Evolutionary conservation across 1,284 basidiomycete genomes (phyloP).

Genomic region (Naganishia sp.): DNA sequence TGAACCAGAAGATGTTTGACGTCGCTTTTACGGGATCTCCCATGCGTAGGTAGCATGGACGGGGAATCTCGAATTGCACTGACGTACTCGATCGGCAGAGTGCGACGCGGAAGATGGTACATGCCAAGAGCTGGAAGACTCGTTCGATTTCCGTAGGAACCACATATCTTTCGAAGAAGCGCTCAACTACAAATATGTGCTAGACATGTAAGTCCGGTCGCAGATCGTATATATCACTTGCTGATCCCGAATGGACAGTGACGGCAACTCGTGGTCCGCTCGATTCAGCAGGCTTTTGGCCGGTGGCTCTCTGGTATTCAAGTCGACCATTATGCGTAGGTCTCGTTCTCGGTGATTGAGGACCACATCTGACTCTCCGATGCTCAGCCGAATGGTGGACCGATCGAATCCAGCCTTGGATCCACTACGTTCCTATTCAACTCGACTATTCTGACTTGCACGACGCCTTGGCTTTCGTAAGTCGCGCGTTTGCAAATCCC

Average conservation of each 20-base stretch:
- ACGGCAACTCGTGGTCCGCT: slow-evolving; percentile 71
- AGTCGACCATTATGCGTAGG: slow-evolving; percentile 47
- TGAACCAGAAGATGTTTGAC: slow-evolving; percentile 67
- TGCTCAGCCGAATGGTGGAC: slow-evolving; percentile 54
- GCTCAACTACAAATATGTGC: slow-evolving; percentile 43
- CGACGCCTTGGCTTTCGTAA: slow-evolving; percentile 48
- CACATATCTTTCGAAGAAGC: slow-evolving; percentile 40
- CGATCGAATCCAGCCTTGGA: slow-evolving; percentile 55
- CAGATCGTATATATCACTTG: not conserved
- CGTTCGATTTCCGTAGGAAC: slow-evolving; percentile 38
- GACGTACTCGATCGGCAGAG: slow-evolving; percentile 34
- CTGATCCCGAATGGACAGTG: slow-evolving; percentile 38
- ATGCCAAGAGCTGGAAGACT: slow-evolving; percentile 42
- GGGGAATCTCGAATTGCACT: not conserved
- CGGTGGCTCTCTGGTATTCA: slow-evolving; percentile 48
- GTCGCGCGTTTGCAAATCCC: slow-evolving; percentile 12
- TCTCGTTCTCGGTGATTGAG: not conserved
- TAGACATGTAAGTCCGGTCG: slow-evolving; percentile 43
- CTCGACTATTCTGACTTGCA: slow-evolving; percentile 55
- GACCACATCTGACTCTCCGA: slow-evolving; percentile 15
- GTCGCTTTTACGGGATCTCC: slow-evolving; percentile 45
- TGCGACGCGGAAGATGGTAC: slow-evolving; percentile 47
- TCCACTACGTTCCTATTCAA: slow-evolving; percentile 55
- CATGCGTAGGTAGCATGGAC: slow-evolving; percentile 40
- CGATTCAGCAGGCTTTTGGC: slow-evolving; percentile 58